phyloP scores from a whole-genome alignment of 805 yeast species.

The Nakazawaea ishiwadae region DNA sequence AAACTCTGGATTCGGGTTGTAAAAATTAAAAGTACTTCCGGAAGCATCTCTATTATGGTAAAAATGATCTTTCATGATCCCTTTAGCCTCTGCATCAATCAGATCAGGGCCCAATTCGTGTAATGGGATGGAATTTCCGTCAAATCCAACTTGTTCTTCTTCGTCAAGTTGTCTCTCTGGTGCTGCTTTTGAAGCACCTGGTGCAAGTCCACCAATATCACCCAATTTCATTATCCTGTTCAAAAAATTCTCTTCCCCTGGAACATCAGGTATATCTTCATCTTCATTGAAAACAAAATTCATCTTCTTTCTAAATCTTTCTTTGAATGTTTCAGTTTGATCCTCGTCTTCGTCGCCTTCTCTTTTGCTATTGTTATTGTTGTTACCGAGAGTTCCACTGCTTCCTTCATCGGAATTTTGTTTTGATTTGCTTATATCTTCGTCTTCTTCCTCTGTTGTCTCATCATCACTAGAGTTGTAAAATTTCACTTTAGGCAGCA shows the following conservation, averaged over 20 bases:
- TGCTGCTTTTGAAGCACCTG: slow-evolving; percentile 26
- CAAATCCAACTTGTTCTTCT: slow-evolving; percentile 30
- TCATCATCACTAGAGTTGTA: slow-evolving; percentile 23
- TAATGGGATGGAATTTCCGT: slow-evolving; percentile 34
- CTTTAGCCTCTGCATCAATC: slow-evolving; percentile 48
- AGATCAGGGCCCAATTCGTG: slow-evolving; percentile 35
- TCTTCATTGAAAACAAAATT: slow-evolving; percentile 12
- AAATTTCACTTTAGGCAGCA: slow-evolving; percentile 9
- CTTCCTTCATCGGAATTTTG: slow-evolving; percentile 14
- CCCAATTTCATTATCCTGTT: slow-evolving; percentile 21
- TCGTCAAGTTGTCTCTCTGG: slow-evolving; percentile 22
- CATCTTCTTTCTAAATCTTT: slow-evolving; percentile 16
- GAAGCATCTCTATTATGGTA: slow-evolving; percentile 19
- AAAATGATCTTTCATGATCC: slow-evolving; percentile 44
- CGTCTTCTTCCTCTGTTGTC: slow-evolving; percentile 19
- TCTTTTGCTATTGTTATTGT: slow-evolving; percentile 1
- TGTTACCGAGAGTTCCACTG: slow-evolving; percentile 6
- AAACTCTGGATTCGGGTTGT: slow-evolving; percentile 31
- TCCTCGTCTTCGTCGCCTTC: background rate
- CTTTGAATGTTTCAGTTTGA: slow-evolving; percentile 13
- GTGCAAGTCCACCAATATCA: slow-evolving; percentile 28
- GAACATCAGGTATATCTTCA: slow-evolving; percentile 16
- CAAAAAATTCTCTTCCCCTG: slow-evolving; percentile 9
- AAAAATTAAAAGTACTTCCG: slow-evolving; percentile 13
- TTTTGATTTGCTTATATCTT: slow-evolving; percentile 2